Base-by-base conservation (phyloP, 1,284 basidiomycete species). In the Bondarzewia mesenterica region DNA sequence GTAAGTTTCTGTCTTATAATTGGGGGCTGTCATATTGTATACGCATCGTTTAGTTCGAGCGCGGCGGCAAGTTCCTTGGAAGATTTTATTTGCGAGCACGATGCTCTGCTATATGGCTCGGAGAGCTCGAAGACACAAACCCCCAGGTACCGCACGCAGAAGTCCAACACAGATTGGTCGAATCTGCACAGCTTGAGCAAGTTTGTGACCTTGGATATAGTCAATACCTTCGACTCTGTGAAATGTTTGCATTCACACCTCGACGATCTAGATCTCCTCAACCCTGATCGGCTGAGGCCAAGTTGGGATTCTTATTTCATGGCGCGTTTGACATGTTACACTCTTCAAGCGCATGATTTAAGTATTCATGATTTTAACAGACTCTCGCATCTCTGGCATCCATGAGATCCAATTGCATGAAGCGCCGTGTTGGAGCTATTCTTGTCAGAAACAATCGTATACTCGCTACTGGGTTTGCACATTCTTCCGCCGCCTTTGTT, bases 291-390 rank as follows among this genome's bases (percentile, higher is more conserved):
- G 44, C 67, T 96, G 29, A 74, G 93, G 32, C 93, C 93, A 1
- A 77, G 79, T 7, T 97, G 93, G 93, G 93, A 97, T 64, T 80
- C 83, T 0, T 97, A 97, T 68, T 97, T 97, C 63, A 97, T 96
- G 93, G 89, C 84, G 53, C 50, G 75, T 58, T 22, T 18, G 36
- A 29, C 36, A 14, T 15, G 37, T 20, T 15, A 7, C 38, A 21
- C 21, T 23, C 4, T 20, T 10, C 25, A 12, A 25, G 21, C 6
- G 18, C 8, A 3, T 18, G 15, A 23, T 5, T 36, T 18, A 12
- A 16, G 36, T 23, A 42, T 39, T 23, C 56, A 32, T 27, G 25
- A 27, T 49, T 45, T 47, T 23, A 44, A 7, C 35, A 87, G 88
- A 91, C 85, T 2, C 74, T 96, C 37, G 93, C 93, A 6, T 85